Base-by-base conservation (phyloP, 129 eudicot genomes). In the Escallonia herrerae region DNA sequence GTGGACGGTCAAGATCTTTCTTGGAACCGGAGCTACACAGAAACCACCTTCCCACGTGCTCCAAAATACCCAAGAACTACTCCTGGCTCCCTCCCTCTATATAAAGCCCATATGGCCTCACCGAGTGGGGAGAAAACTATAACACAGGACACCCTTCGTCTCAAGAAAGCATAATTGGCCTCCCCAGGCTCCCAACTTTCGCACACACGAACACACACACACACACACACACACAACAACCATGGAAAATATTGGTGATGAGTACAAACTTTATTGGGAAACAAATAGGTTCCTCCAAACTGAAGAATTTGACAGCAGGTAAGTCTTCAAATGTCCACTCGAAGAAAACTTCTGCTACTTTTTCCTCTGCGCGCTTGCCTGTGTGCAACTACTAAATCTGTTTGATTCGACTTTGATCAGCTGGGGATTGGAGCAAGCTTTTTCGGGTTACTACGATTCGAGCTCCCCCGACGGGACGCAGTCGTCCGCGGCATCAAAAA, bases 401-500 rank as follows among this genome's bases (percentile, higher is more conserved):
- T n/a, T 7, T 33, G 5, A 7, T 48, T 39, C 3, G 33, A 22
- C 40, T 43, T 15, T 62, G 7, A 9, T 2, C 48, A 81, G 85
- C 50, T 76, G 85, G 79, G 78, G 79, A 10, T 60, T 75, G 22
- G 87, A 87, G 7, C 95, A 87, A 39, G 48, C 90, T 0, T 63
- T 87, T 1, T 82, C 95, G 3, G 74, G 79, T 6, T 80, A 80
- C 70, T 84, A 80, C 66, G 93, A 90, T 62, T 87, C 95, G 11
- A 90, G 95, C 67, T 90, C 97, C n/a, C 95, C 94, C 4, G 97
- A 87, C 15, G 97, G 97, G 40, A 47, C 67, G 13, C 83, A 76
- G 53, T 82, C 90, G 15, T 63, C 82, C 55, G 11, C 72, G 5
- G 79, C 86, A 2, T 81, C 89, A 2, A 90, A 90, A 76, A 90